A percentile compares a stretch with the other conserved stretches of the same genome.
phyloP scores from a whole-genome alignment of 2,329 filamentous ascomycete genomes.

The Neobulgaria alba region DNA sequence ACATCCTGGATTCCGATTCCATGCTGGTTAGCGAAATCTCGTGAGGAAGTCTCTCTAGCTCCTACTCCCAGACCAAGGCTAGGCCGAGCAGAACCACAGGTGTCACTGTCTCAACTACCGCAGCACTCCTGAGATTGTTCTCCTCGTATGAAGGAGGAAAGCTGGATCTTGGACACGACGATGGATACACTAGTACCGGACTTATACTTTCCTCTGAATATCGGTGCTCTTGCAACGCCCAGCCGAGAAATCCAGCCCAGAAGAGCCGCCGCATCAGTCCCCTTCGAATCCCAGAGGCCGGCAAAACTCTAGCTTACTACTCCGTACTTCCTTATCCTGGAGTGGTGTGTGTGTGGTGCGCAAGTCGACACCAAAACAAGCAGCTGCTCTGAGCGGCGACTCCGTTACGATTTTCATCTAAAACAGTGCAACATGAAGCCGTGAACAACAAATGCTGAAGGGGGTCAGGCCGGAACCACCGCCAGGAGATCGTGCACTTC shows the following conservation, averaged over 20 bases:
- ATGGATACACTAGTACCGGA: too few species aligned
- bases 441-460: neutral
- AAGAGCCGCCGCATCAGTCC: neutral
- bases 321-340: neutral
- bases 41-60: too few species aligned
- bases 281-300: constrained; percentile 2
- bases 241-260: too few species aligned
- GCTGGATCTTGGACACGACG: too few species aligned
- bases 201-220: too few species aligned
- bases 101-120: too few species aligned
- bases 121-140: too few species aligned
- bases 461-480: constrained; percentile 1
- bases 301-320: constrained; percentile 5
- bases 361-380: constrained; percentile 1
- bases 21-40: neutral
- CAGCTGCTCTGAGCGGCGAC: constrained; percentile 12
- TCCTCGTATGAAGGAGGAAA: too few species aligned
- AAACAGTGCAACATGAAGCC: constrained; percentile 12
- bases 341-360: constrained; percentile 1
- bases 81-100: too few species aligned
- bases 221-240: too few species aligned
- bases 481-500: constrained; percentile 1
- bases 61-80: too few species aligned
- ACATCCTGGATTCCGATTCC: too few species aligned
- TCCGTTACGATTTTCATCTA: constrained; percentile 13